Base-by-base conservation (phyloP, 164 flowering plant species). In the Santalum album region DNA sequence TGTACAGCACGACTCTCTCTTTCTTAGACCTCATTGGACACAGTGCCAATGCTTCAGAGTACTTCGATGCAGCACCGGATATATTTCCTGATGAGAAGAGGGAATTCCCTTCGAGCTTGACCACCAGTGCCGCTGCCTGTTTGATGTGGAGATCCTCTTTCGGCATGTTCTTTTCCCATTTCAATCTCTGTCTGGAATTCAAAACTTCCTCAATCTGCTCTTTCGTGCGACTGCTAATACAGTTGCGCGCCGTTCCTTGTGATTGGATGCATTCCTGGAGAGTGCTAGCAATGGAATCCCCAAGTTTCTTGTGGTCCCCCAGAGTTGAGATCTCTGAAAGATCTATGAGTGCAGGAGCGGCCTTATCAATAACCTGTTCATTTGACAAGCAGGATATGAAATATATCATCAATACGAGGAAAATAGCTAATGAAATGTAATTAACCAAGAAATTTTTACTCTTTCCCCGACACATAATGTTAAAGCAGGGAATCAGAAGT, bases 71-170 rank as follows among this genome's bases (percentile, higher is more conserved):
- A 43, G 99, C 99, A 27, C 82, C 99, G 22, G 99, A 55, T 51
- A 94, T 87, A 55, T 94, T 81, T 59, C 99, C 95, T 0, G 96
- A 75, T n/a, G 99, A 94, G 69, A 94, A 94, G 11, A 90, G 57
- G 11, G 97, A 94, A 69, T 94, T 94, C 12, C 99, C 99, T 77
- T 94, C 99, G 46, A 94, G 97, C 66, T 94, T 94, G 63, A 94
- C 95, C 36, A 90, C 99, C 25, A 90, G 58, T 3, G 96, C 83
- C 27, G 99, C 99, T 15, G 97, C 97, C 54, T 90, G 99, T 61
- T 94, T 94, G 9, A 94, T 92, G 60, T 85, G 99, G 43, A 94
- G 96, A 68, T 94, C 99, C 74, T 94, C 97, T 72, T 87, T 94
- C 10, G 92, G 96, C 86, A 94, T 85, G 56, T 40, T 81, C 73